Base-by-base conservation (phyloP, 257 asterid species). In the Ophiorrhiza pumila region DNA sequence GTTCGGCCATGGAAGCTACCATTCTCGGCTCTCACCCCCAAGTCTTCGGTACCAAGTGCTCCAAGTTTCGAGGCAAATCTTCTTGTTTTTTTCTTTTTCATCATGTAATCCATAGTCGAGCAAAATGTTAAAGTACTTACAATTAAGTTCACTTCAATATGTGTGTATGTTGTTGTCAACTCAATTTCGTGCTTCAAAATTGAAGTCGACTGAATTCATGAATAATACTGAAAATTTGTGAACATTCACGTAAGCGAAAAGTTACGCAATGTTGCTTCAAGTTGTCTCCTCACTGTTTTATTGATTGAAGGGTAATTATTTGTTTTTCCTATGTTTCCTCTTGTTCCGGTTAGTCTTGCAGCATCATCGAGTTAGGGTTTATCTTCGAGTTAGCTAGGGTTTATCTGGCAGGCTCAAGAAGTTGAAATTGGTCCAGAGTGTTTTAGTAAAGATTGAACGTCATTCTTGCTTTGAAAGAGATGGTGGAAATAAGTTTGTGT, bases 1-100 rank as follows among this genome's bases (percentile, higher is more conserved):
- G 46, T 60, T 78, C 73, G 81, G 62, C 80, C 78, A 91, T 91
- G 97, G 93, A 85, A 77, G 83, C 91, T 14, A 45, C 89, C 76
- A 83, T 83, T 62, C 77, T 85, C 53, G 76, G 80, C 69, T 82
- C 91, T 64, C 87, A 71, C 43, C 73, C 72, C 74, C 85, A 76
- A 60, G 65, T 78, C 55, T 68, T 56, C 71, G 20, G 73, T 25
- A n/a, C 72, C 11, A 50, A 64, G 41, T 41, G n/a, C 68, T 42
- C 71, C 45, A 74, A 73, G 23, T 29, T 46, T 76, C 61, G 20
- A 80, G 87, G 85, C 71, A 83, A 60, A 66, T 53, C 15, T 65
- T 13, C 25, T 14, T 69, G 9, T 20, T 11, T 25, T 32, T 61
- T 12, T 74, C 43, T 42, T 34, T 56, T 37, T 72, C 20, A n/a